Evolutionary conservation across 345 rosid species (phyloP).

Genomic region (Bretschneidera sinensis): DNA sequence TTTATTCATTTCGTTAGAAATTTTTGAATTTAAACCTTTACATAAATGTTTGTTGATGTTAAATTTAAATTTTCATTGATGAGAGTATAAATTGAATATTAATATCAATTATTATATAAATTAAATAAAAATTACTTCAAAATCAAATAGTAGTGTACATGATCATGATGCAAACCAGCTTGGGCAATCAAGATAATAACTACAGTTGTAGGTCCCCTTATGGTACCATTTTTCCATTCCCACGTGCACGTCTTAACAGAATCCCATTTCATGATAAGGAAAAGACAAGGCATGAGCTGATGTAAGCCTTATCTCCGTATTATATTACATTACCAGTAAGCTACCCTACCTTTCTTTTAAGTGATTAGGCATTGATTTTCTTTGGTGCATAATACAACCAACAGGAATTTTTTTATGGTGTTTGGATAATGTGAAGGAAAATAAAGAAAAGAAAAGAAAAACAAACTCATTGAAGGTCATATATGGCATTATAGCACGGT

Average conservation of each 20-base stretch:
- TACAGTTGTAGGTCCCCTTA: too few species aligned
- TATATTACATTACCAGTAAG: too few species aligned
- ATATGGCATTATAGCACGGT: too few species aligned
- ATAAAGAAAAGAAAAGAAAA: background rate
- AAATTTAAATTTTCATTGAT: too few species aligned
- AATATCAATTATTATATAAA: background rate
- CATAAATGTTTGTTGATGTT: too few species aligned
- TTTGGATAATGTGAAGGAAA: too few species aligned
- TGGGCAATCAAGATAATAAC: background rate
- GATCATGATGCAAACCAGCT: too few species aligned
- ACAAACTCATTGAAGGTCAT: too few species aligned
- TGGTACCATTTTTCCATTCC: background rate
- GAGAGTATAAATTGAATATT: too few species aligned
- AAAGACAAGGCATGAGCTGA: background rate
- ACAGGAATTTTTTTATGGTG: background rate
- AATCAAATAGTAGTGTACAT: background rate
- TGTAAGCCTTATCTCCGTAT: background rate
- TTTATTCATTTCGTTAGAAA: too few species aligned
- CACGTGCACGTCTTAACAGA: background rate
- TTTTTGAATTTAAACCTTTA: too few species aligned
- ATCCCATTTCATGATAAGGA: background rate
- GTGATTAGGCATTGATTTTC: background rate
- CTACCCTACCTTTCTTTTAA: background rate
- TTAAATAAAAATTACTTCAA: background rate
- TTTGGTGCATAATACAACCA: background rate